phyloP scores from a whole-genome alignment of 108 stramenopile species.

The Nitzschia sp. region DNA sequence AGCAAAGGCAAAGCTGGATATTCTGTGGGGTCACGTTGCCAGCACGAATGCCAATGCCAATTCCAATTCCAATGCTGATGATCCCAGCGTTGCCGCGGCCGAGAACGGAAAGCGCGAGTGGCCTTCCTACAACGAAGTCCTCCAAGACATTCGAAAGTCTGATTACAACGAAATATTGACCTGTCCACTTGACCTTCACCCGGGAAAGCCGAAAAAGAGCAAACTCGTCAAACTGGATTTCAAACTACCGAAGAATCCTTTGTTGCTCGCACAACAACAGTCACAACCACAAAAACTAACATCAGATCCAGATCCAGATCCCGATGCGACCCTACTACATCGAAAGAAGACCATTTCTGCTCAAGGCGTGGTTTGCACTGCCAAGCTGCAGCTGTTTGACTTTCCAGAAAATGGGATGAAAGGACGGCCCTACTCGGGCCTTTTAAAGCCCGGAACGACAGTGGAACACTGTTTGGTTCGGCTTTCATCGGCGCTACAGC shows the following conservation, averaged over 20 bases:
- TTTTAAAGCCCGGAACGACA: conserved; percentile 27
- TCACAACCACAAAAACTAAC: no score
- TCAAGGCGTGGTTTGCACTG: conserved; percentile 27
- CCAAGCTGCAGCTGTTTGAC: conserved; percentile 27
- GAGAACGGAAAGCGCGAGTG: conserved; percentile 1
- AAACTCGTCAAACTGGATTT: background rate
- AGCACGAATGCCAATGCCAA: background rate
- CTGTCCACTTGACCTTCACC: conserved; percentile 26
- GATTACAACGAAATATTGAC: conserved; percentile 33
- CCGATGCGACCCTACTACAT: background rate
- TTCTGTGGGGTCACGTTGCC: background rate
- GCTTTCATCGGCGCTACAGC: conserved; percentile 34
- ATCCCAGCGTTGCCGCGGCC: background rate
- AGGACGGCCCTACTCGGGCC: conserved; percentile 20
- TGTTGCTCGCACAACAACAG: background rate
- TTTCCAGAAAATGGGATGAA: background rate
- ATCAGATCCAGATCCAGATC: background rate
- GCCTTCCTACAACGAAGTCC: conserved; percentile 42
- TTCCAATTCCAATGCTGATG: background rate
- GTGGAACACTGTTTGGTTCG: conserved; percentile 32
- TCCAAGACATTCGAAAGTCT: conserved; percentile 2
- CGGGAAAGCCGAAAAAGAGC: background rate
- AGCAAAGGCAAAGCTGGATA: background rate
- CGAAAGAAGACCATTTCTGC: conserved; percentile 24
- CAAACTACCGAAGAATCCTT: background rate